Conservation (phyloP, 164 flowering plant species). For the Platanus orientalis region DNA sequence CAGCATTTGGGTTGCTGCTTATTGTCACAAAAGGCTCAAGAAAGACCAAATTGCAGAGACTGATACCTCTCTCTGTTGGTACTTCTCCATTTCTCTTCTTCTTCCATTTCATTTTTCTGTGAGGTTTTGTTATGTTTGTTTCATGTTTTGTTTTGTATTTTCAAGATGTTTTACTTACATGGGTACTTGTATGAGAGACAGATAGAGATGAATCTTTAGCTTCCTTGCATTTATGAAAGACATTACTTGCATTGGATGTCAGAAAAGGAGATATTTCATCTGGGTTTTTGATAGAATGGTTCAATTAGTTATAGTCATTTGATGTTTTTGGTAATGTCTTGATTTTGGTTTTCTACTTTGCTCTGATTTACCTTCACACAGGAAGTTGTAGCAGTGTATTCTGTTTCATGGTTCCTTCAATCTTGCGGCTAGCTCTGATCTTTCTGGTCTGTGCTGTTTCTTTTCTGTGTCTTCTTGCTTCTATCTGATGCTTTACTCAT, state of each 20-base stretch:
- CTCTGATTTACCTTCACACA: too few relatives aligned
- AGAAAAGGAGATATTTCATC: not conserved
- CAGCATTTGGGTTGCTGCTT: slow-evolving; percentile 78
- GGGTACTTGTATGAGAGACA: too few relatives aligned
- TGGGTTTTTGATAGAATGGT: slow-evolving; percentile 1
- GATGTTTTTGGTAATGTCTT: too few relatives aligned
- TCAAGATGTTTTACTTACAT: not conserved
- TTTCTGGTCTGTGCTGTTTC: too few relatives aligned
- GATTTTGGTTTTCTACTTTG: too few relatives aligned
- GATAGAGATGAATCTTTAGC: not conserved
- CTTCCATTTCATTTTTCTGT: not conserved
- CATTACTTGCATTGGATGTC: not conserved
- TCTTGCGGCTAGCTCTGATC: too few relatives aligned
- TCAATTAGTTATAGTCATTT: not conserved
- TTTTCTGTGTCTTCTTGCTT: too few relatives aligned
- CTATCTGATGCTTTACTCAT: too few relatives aligned
- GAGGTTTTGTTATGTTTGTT: not conserved
- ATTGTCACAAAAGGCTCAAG: slow-evolving; percentile 58
- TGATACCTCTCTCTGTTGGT: slow-evolving; percentile 71
- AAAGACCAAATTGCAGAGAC: slow-evolving; percentile 55
- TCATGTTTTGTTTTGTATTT: too few relatives aligned
- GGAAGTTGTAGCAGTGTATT: too few relatives aligned
- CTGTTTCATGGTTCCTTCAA: too few relatives aligned
- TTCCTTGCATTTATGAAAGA: not conserved
- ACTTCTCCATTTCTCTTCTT: slow-evolving; percentile 14